Evolutionary conservation across 2,329 filamentous ascomycete genomes (phyloP), one percentile per base, ranked within the genome.

Genomic region (Colletotrichum aenigma): DNA sequence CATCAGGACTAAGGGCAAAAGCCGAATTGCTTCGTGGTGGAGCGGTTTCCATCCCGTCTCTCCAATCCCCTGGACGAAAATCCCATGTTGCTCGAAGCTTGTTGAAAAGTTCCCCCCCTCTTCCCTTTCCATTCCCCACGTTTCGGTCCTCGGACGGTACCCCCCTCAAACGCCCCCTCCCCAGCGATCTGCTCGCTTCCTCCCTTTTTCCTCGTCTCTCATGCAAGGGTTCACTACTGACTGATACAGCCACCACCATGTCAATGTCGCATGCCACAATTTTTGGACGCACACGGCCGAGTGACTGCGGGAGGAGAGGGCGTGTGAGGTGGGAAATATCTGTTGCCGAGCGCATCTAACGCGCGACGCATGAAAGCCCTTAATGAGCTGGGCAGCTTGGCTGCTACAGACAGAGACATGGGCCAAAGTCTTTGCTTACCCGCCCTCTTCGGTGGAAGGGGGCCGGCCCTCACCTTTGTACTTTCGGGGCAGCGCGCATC

Each of bases 101-200:
- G 30, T 34, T 65, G 12, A 26, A 58, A 12, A 4, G 30, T 48
- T 56, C 10, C 21, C 36, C 43, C 18, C 71, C 7, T n/a, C 28
- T 68, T 43, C 38, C 71, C 24, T 64, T 64, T 16, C 66, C 71
- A 70, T 73, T 73, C 71, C 66, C 66, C 58, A 70, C 43, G 66
- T 70, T 58, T 58, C 21, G 28, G 43, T 52, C 43, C 43, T 52
- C 43, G 43, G 65, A 24, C 21, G 26, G 58, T 32, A 21, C 18
- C 58, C 58, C 58, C 30, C 30, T 26, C 21, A 58, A 34, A 34
- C 32, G n/a, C 43, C n/a, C 43, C 43, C 43, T 32, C 18, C 66
- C 32, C 55, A 38, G 34, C 28, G 55, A 69, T 60, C 66, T 60
- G 32, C 55, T 43, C 55, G 32, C 52, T 34, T 34, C 64, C 30